Percentiles rank a stretch among this genome's conserved stretches.
Conservation (phyloP, 2,329 filamentous ascomycete species). For the Madurella fahalii region DNA sequence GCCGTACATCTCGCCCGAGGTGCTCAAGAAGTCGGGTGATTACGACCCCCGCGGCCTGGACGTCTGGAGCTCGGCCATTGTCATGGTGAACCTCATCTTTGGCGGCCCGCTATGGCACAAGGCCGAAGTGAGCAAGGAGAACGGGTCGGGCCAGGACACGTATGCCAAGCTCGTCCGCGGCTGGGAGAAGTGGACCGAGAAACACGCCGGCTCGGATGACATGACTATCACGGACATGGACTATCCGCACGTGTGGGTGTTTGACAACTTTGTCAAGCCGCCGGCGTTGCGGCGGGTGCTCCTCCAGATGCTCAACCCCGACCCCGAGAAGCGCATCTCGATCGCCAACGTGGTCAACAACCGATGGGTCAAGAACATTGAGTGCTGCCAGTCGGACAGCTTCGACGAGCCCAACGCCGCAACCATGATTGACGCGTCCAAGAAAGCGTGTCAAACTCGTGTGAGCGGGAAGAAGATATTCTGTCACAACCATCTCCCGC, state of each 20-base stretch:
- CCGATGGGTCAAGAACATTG: conserved; percentile 68
- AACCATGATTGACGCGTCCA: conserved; percentile 57
- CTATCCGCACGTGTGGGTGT: conserved; percentile 61
- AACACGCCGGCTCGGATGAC: conserved; percentile 40
- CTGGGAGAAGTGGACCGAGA: conserved; percentile 64
- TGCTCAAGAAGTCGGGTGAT: conserved; percentile 61
- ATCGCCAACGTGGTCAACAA: conserved; percentile 66
- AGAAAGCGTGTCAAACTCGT: conserved; percentile 45
- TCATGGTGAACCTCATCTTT: conserved; percentile 74
- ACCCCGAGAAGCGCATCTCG: conserved; percentile 65
- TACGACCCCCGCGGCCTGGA: conserved; percentile 76
- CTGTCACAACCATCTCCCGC: conserved; percentile 56
- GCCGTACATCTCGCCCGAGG: conserved; percentile 85
- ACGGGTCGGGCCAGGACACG: conserved; percentile 35
- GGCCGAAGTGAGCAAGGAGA: conserved; percentile 49
- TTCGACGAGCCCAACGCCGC: conserved; percentile 56
- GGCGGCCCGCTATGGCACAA: conserved; percentile 70
- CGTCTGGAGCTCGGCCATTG: conserved; percentile 80
- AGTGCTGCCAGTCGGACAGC: conserved; percentile 72
- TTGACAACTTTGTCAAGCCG: conserved; percentile 64
- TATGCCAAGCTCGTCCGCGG: conserved; percentile 63
- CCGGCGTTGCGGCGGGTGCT: conserved; percentile 66
- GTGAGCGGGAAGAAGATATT: conserved; percentile 47
- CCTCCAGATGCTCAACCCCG: conserved; percentile 77
- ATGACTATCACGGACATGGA: conserved; percentile 50